Percentiles rank a stretch among this genome's conserved stretches.
These are phyloP conservation scores for Blastobotrys ciferrii DNA, from an alignment of 1,139 yeast genomes.

Conservation along the genomic window DNA sequence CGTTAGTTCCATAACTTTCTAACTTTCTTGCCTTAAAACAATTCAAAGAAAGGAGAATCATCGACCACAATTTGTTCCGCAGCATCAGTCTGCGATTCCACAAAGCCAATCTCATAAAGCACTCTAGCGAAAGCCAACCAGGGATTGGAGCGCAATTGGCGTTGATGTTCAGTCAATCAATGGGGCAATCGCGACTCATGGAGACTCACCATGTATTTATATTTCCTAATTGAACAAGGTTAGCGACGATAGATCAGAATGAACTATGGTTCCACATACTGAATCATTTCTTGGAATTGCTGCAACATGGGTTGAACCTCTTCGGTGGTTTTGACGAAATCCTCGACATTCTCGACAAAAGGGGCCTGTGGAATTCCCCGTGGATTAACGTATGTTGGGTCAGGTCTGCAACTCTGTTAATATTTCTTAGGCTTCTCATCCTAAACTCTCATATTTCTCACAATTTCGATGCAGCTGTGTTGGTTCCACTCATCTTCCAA, in stretches of 20 bases:
- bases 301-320: slow-evolving; percentile 69
- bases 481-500: neutral
- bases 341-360: slow-evolving; percentile 81
- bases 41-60: too few relatives aligned
- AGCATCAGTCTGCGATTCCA: too few relatives aligned
- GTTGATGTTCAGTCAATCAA: too few relatives aligned
- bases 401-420: too few relatives aligned
- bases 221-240: slow-evolving; percentile 40
- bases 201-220: slow-evolving; percentile 66
- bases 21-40: too few relatives aligned
- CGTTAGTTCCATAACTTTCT: slow-evolving; percentile 18
- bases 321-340: slow-evolving; percentile 61
- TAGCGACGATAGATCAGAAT: neutral
- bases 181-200: too few relatives aligned
- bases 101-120: too few relatives aligned
- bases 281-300: slow-evolving; percentile 75
- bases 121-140: too few relatives aligned
- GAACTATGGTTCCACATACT: slow-evolving; percentile 29
- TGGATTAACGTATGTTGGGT: slow-evolving; percentile 49
- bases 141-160: too few relatives aligned
- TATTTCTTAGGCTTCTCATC: neutral
- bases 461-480: neutral
- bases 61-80: too few relatives aligned
- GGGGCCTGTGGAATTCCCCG: slow-evolving; percentile 98
- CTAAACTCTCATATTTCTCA: neutral